A percentile compares a stretch with the other conserved stretches of the same genome.
These are phyloP conservation scores for Rhodotorula sp. DNA, from an alignment of 1,284 basidiomycete genomes.

Conservation along the genomic window DNA sequence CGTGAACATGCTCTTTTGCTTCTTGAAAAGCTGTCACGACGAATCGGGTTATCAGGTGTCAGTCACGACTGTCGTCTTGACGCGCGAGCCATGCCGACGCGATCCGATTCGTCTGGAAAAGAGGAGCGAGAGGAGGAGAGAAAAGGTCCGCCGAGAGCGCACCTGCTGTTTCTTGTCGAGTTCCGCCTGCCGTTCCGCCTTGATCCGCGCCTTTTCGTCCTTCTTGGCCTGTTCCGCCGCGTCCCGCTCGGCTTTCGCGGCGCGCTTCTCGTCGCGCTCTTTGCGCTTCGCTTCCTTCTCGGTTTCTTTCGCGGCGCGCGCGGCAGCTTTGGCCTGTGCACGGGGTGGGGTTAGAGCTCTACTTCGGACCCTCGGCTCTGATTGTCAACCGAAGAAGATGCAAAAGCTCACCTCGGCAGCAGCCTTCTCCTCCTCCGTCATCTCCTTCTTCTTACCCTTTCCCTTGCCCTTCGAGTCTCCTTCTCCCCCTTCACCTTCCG, in stretches of 20 bases:
- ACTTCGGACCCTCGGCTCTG: too few relatives aligned
- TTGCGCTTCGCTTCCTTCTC: slow-evolving; percentile 24
- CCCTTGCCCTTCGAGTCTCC: slow-evolving; percentile 9
- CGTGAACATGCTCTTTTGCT: slow-evolving; percentile 36
- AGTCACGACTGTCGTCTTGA: too few relatives aligned
- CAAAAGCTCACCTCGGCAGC: slow-evolving; percentile 11
- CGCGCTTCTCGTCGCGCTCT: slow-evolving; percentile 19
- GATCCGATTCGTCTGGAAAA: not conserved
- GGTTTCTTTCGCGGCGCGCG: slow-evolving; percentile 25
- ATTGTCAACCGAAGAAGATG: too few relatives aligned
- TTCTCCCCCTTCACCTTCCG: slow-evolving; percentile 21
- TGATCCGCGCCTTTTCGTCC: slow-evolving; percentile 28
- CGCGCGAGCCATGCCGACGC: not conserved
- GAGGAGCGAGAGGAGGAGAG: too few relatives aligned
- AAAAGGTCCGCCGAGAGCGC: not conserved
- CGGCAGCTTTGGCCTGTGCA: slow-evolving; percentile 15
- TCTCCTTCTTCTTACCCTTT: slow-evolving; percentile 23
- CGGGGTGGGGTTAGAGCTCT: too few relatives aligned
- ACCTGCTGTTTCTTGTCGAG: slow-evolving; percentile 29
- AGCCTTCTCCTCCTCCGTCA: slow-evolving; percentile 12
- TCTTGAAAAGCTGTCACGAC: slow-evolving; percentile 20
- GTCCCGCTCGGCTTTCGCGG: slow-evolving; percentile 25
- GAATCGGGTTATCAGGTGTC: not conserved
- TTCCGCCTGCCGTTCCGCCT: slow-evolving; percentile 23
- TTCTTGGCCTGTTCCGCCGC: slow-evolving; percentile 29